Percentiles rank a stretch among this genome's conserved stretches.
These are phyloP conservation scores for Diplosphaera chodatii DNA, from an alignment of 139 green algal species.

Conservation along the genomic window DNA sequence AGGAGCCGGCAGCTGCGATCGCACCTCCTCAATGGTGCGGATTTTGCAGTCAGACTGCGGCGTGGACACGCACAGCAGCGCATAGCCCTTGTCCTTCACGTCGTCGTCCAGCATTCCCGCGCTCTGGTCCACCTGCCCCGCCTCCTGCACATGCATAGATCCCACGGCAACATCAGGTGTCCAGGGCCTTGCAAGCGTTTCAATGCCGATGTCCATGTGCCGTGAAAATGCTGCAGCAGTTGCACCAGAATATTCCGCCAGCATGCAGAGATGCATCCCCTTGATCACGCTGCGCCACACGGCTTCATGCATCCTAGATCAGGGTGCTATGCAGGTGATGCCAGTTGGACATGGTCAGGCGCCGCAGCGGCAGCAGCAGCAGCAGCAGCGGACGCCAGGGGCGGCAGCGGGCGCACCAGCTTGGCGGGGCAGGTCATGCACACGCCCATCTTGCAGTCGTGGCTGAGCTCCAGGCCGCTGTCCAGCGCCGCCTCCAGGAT, in stretches of 20 bases:
- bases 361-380: no score
- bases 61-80: conserved; percentile 71
- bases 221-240: no score
- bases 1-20: background rate
- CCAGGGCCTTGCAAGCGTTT: no score
- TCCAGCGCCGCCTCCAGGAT: conserved; percentile 70
- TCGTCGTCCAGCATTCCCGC: conserved; percentile 79
- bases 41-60: conserved; percentile 63
- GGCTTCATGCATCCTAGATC: no score
- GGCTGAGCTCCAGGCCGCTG: conserved; percentile 61
- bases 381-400: no score
- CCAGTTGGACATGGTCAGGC: no score
- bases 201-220: no score
- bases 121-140: conserved; percentile 67
- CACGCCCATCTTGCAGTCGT: conserved; percentile 88
- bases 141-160: conserved; percentile 33
- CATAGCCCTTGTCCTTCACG: conserved; percentile 73
- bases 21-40: conserved; percentile 57
- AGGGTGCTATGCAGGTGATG: no score
- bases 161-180: no score
- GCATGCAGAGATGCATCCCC: no score
- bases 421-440: conserved; percentile 73
- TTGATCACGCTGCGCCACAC: no score
- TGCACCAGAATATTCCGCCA: no score
- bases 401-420: conserved; percentile 27